These are phyloP conservation scores for Heracleum sosnowskyi DNA, from an alignment of 129 eudicot genomes.

Conservation along the genomic window DNA sequence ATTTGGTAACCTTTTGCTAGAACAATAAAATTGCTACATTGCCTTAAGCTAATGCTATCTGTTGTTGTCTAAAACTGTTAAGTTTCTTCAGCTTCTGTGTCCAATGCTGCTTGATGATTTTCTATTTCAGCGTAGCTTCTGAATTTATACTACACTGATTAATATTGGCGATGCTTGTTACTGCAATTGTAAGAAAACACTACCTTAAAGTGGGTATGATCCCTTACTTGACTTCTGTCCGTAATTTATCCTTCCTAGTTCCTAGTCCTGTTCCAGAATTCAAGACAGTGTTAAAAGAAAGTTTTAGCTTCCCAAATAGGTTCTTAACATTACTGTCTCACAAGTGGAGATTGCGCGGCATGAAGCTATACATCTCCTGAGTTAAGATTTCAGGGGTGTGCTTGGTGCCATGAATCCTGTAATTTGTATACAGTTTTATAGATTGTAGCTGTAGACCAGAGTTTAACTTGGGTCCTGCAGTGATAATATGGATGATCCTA, in stretches of 20 bases:
- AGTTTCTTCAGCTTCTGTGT: neutral
- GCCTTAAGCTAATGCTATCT: neutral
- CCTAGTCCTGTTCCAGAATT: neutral
- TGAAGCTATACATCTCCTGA: too few relatives aligned
- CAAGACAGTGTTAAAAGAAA: neutral
- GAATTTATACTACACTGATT: neutral
- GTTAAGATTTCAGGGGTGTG: too few relatives aligned
- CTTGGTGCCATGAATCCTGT: too few relatives aligned
- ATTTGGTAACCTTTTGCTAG: too few relatives aligned
- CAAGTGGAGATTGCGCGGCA: too few relatives aligned
- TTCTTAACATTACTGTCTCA: neutral
- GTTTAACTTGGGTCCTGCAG: too few relatives aligned
- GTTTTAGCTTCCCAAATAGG: neutral
- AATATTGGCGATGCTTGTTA: neutral
- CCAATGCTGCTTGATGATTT: neutral
- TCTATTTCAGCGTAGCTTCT: neutral
- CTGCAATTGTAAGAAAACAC: neutral
- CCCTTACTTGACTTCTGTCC: neutral
- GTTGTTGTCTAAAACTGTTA: neutral
- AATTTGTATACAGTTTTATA: too few relatives aligned
- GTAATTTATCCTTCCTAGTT: neutral
- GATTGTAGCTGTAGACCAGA: too few relatives aligned
- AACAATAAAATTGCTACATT: too few relatives aligned
- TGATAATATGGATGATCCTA: too few relatives aligned
- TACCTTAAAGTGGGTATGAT: neutral